Percentiles rank a stretch among this genome's conserved stretches.
These are phyloP conservation scores for Melaleuca alternifolia DNA, from an alignment of 345 rosid species.

Conservation along the genomic window DNA sequence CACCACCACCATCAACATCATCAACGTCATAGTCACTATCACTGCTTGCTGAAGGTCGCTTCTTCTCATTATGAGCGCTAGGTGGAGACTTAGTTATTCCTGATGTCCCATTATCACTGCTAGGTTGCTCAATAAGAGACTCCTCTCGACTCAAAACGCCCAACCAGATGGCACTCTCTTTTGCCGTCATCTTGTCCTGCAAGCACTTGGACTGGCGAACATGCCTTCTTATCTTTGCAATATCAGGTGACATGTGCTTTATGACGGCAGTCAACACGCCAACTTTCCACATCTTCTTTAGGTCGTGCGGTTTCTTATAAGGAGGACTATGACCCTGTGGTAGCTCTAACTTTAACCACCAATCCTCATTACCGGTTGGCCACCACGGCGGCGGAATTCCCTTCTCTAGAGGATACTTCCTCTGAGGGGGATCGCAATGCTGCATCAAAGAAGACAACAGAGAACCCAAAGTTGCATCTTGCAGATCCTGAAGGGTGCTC, in stretches of 20 bases:
- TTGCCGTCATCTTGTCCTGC: conserved; percentile 99
- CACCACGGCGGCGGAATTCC: conserved; percentile 96
- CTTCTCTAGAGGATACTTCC: conserved; percentile 92
- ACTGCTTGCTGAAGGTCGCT: conserved; percentile 36
- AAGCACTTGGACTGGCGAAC: conserved; percentile 93
- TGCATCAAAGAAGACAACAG: conserved; percentile 94
- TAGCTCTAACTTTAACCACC: conserved; percentile 81
- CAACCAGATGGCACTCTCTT: conserved; percentile 98
- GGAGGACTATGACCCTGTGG: conserved; percentile 65
- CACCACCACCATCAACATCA: conserved; percentile 43
- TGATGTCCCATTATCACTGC: conserved; percentile 81
- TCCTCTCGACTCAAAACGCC: conserved; percentile 86
- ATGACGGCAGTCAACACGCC: conserved; percentile 95
- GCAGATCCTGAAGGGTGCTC: conserved; percentile 75
- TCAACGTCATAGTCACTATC: conserved; percentile 87
- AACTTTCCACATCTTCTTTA: conserved; percentile 98
- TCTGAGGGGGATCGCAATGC: conserved; percentile 96
- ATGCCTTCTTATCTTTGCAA: conserved; percentile 88
- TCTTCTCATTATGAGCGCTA: conserved; percentile 32
- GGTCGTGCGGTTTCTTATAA: conserved; percentile 92
- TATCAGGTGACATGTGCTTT: conserved; percentile 95
- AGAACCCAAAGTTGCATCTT: conserved; percentile 98
- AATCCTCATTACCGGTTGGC: conserved; percentile 90
- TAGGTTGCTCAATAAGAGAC: conserved; percentile 62
- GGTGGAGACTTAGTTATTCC: conserved; percentile 58